These are phyloP conservation scores for Pythium aquatile DNA, from an alignment of 352 stramenopile genomes.

Conservation along the genomic window DNA sequence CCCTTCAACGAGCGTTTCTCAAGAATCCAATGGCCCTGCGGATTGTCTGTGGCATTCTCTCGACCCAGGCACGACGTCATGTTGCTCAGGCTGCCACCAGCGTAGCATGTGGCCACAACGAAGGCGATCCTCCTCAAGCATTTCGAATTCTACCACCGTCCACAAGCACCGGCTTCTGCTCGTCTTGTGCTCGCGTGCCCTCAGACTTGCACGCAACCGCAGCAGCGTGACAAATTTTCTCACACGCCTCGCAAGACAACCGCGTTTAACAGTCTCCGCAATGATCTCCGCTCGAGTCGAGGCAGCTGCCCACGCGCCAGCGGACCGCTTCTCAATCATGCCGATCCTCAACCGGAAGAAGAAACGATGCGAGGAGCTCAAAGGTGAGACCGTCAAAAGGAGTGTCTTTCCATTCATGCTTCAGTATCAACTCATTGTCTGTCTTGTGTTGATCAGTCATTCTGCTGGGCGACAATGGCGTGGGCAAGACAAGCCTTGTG, in stretches of 20 bases:
- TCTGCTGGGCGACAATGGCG: slow-evolving; percentile 36
- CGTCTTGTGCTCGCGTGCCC: not conserved
- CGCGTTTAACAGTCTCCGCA: not conserved
- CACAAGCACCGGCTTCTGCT: not conserved
- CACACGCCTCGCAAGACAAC: not conserved
- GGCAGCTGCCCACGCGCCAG: slow-evolving; percentile 14
- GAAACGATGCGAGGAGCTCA: slow-evolving; percentile 43
- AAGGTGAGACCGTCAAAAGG: slow-evolving; percentile 33
- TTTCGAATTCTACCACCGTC: slow-evolving; percentile 12
- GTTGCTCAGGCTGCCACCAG: not conserved
- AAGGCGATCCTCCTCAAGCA: slow-evolving; percentile 11
- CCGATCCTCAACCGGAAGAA: slow-evolving; percentile 41
- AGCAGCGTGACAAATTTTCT: not conserved
- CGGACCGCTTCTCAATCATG: slow-evolving; percentile 51
- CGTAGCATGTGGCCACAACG: not conserved
- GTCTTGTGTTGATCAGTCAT: slow-evolving; percentile 30
- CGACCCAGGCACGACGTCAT: not conserved
- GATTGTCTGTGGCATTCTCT: not conserved
- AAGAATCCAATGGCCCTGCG: not conserved
- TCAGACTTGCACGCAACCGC: not conserved
- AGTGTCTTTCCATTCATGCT: not conserved
- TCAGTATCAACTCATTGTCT: not conserved
- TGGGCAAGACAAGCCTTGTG: slow-evolving; percentile 48
- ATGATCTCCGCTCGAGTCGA: slow-evolving; percentile 21
- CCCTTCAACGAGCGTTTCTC: not conserved